Evolutionary conservation across 805 yeast genomes (phyloP), one percentile per base, ranked within the genome.

Genomic region (Spathaspora girioi): DNA sequence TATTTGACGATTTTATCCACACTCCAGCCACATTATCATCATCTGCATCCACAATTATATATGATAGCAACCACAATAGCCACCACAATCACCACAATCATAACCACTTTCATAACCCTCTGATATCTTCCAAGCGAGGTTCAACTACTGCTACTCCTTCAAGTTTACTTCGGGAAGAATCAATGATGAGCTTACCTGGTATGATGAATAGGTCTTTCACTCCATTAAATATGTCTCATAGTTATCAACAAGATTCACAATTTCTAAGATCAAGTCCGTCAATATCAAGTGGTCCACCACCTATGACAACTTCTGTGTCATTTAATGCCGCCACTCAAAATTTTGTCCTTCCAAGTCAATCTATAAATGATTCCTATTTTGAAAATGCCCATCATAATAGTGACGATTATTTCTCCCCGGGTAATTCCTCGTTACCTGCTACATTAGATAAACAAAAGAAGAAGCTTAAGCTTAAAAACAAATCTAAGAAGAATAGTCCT

Each of bases 101-200:
- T 27, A 18, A 15, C 3, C 10, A n/a, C n/a, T 9, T 42, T 38
- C 51, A n/a, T 35, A 45, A 18, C 12, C 32, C 38, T 38, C 38
- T 29, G 8, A 35, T 46, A 35, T n/a, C 40, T 14, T 23, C 26
- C 6, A 50, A 47, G 11, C 17, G 26, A 14, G 23, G 35, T 11
- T 35, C 40, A 2, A 46, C 48, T 11, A 58, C 56, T 3, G 57
- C 67, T 8, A 55, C 63, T 2, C 60, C 66, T 5, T 56, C 61
- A 5, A 59, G 52, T 18, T 52, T 64, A 40, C 49, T 58, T 12
- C 51, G 68, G 15, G 65, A 67, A 27, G 67, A 67, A 18, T 56
- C 58, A 32, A 69, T 74, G 15, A 50, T 67, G 9, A 66, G 70
- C 45, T 62, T 70, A 23, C 69, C 69, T 1, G 74, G 69, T 47